Conservation (phyloP, 495 filamentous ascomycete genomes). For the Xylaria grammica region DNA sequence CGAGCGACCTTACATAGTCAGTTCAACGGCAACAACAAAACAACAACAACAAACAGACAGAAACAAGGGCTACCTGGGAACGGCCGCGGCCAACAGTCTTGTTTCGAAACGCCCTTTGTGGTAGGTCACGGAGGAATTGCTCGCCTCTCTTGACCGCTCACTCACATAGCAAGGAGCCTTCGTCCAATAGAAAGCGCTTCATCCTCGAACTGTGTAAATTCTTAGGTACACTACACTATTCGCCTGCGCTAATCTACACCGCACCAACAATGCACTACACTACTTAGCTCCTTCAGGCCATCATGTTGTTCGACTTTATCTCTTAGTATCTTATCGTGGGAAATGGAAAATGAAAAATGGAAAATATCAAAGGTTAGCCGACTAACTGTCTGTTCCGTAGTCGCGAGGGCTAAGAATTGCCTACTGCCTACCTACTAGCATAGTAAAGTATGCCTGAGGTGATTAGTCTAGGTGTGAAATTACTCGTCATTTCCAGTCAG, state of each 20-base stretch:
- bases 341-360: no score
- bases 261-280: conserved; percentile 24
- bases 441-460: conserved; percentile 9
- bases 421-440: conserved; percentile 5
- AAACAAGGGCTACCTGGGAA: conserved; percentile 6
- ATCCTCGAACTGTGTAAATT: conserved; percentile 1
- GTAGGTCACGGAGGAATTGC: conserved; percentile 8
- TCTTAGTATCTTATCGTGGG: conserved; percentile 9
- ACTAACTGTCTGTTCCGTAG: conserved; percentile 3
- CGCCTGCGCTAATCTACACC: conserved; percentile 37
- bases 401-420: not conserved
- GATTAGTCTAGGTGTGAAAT: not conserved
- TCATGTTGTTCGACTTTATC: no score
- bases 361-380: no score
- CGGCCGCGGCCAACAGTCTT: conserved; percentile 29
- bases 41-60: conserved; percentile 40
- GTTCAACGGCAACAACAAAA: no score
- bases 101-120: conserved; percentile 28
- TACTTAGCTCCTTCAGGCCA: not conserved
- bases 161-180: conserved; percentile 28
- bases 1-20: conserved; percentile 13
- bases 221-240: conserved; percentile 11
- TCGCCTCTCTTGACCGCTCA: conserved; percentile 40
- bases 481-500: conserved; percentile 7
- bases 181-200: conserved; percentile 12